A percentile compares a stretch with the other conserved stretches of the same genome.
These are phyloP conservation scores for Scolecobasidium constrictum DNA, from an alignment of 2,329 filamentous ascomycete species.

Conservation along the genomic window DNA sequence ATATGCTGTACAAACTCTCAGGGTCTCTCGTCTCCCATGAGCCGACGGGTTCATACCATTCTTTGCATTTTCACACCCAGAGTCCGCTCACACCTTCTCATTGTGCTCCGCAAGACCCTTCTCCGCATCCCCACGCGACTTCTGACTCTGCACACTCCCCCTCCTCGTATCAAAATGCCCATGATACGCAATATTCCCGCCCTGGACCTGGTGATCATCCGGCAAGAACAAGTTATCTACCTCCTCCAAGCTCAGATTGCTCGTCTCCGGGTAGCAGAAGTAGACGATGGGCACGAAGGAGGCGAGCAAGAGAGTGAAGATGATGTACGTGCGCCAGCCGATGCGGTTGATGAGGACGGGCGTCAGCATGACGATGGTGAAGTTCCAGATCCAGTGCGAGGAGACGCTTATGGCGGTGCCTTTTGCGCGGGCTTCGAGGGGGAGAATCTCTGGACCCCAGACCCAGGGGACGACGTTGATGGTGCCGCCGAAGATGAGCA, in stretches of 20 bases:
- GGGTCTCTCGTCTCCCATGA: too few species aligned
- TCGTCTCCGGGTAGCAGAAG: slow-evolving; percentile 40
- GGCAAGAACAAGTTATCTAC: slow-evolving; percentile 31
- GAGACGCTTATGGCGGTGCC: slow-evolving; percentile 36
- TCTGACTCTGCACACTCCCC: too few species aligned
- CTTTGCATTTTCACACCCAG: too few species aligned
- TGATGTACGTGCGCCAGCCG: slow-evolving; percentile 18
- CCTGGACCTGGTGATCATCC: too few species aligned
- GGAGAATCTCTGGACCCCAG: slow-evolving; percentile 31
- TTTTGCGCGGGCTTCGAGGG: slow-evolving; percentile 35
- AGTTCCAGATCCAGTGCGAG: slow-evolving; percentile 37
- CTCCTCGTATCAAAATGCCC: too few species aligned
- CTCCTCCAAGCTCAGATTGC: slow-evolving; percentile 42
- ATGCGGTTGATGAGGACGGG: slow-evolving; percentile 14
- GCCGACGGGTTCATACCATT: too few species aligned
- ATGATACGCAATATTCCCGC: too few species aligned
- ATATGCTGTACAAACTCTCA: too few species aligned
- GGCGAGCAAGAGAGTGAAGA: slow-evolving; percentile 35
- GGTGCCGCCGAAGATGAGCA: slow-evolving; percentile 48
- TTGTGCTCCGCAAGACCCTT: too few species aligned
- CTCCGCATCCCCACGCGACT: too few species aligned
- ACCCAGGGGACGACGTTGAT: slow-evolving; percentile 16
- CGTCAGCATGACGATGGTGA: slow-evolving; percentile 19
- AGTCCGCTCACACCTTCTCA: too few species aligned
- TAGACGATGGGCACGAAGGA: slow-evolving; percentile 32